Evolutionary conservation across 345 rosid genomes (phyloP), one percentile per base, ranked within the genome.

Genomic region (Eutrema yunnanense): DNA sequence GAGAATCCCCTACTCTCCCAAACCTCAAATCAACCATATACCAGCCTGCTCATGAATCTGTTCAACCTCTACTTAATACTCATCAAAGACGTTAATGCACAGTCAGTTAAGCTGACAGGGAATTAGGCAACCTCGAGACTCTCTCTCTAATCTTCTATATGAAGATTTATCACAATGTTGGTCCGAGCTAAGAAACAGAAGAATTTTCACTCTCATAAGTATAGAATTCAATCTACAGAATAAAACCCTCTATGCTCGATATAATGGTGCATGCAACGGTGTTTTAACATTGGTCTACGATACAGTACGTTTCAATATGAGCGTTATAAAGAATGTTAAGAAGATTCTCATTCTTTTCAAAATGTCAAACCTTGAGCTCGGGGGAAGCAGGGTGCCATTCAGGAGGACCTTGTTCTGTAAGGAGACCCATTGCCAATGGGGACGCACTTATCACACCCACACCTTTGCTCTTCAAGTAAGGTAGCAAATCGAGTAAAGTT

Each of bases 371-470:
- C 90, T 90, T 92, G 60, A 95, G 81, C 66, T 95, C 96, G 33
- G 84, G 78, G 9, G 96, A 80, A 61, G 97, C 97, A 13, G 99
- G 99, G 74, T 95, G 99, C 96, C 99, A 92, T 59, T 88, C 96
- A 13, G 99, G 99, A 27, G 94, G 92, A 58, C 99, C 99, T 60
- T 78, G 83, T 61, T 88, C 96, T 0, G 97, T 92, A 14, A 90
- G 90, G 9, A 92, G 92, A 66, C 96, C 94, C 99, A 92, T 92
- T 16, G 98, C 78, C 52, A 95, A 87, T 2, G 98, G 99, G 13
- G 98, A 84, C 58, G 99, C 98, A 72, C 81, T 87, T 48, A 95
- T 92, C 62, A 90, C 82, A 26, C 96, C 97, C 0, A 92, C 86
- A 53, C 87, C 93, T 82, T 95, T 92, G 78, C 82, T 81, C 82